Percentiles rank a stretch among this genome's conserved stretches.
Evolutionary conservation across 1,139 yeast species (phyloP).

Genomic region (Scheffersomyces lignicola): DNA sequence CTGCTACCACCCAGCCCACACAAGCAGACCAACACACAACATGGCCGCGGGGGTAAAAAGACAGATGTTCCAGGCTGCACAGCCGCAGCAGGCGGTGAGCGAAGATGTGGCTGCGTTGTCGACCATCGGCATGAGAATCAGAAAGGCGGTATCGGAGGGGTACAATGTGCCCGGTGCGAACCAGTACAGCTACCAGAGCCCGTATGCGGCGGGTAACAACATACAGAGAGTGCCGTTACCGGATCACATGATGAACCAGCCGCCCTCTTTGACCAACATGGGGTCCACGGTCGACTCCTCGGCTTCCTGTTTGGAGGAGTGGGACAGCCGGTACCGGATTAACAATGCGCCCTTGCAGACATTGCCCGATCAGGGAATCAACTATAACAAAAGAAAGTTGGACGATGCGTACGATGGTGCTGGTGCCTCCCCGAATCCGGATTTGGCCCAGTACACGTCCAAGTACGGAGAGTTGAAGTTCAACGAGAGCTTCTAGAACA

Average conservation of each 20-base stretch:
- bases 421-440: slow-evolving; percentile 17
- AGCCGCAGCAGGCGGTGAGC: slow-evolving; percentile 5
- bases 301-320: slow-evolving; percentile 15
- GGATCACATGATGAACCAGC: slow-evolving; percentile 30
- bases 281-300: slow-evolving; percentile 43
- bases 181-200: slow-evolving; percentile 4
- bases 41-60: slow-evolving; percentile 12
- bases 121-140: slow-evolving; percentile 67
- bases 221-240: slow-evolving; percentile 55
- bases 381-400: slow-evolving; percentile 36
- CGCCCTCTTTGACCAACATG: slow-evolving; percentile 38
- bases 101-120: slow-evolving; percentile 33
- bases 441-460: slow-evolving; percentile 17
- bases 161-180: slow-evolving; percentile 33
- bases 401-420: slow-evolving; percentile 24
- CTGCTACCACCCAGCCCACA: neutral
- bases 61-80: slow-evolving; percentile 11
- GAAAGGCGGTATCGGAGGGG: slow-evolving; percentile 67
- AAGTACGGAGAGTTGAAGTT: slow-evolving; percentile 47
- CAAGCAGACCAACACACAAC: too few species aligned
- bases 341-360: slow-evolving; percentile 16
- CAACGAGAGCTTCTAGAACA: slow-evolving; percentile 44
- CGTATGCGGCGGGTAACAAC: slow-evolving; percentile 4
- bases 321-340: slow-evolving; percentile 15
- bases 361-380: slow-evolving; percentile 30